Base-by-base conservation (phyloP, 2,329 filamentous ascomycete genomes). In the Meredithiella fracta region DNA sequence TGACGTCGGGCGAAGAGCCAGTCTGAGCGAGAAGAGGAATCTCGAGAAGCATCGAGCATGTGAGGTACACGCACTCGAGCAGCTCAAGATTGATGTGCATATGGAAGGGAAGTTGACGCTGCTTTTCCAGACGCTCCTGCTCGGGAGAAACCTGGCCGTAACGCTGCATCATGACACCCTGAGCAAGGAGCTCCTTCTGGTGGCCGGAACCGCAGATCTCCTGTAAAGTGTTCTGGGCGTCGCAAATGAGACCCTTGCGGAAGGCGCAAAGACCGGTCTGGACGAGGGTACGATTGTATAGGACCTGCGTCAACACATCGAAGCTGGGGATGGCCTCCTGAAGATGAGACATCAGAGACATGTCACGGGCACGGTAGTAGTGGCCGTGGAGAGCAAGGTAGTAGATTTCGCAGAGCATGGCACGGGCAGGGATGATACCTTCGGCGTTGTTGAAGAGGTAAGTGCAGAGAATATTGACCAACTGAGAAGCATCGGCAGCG, bases 51-150 rank as follows among this genome's bases (percentile, higher is more conserved):
- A 98, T 98, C 72, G 89, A 96, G 76, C 91, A 97, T 53, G 92
- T 97, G 59, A 98, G 79, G 74, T 98, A 98, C 60, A 97, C 91
- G 66, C 92, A 97, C 74, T 98, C 92, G 40, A 98, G 80, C 56
- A 98, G 80, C 70, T 98, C 92, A 54, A 98, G 79, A 76, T 98
- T 98, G 77, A 98, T 98, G 78, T 98, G 92, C 89, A 98, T 96
- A 76, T 98, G 92, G 83, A 98, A 98, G 38, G 92, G 92, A 62
- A 98, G 79, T 73, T 98, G 92, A 64, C 92, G 84, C 73, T 97
- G 91, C 68, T 92, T 87, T 75, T 98, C 92, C 40, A 97, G 79
- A 62, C 91, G 86, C 74, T 98, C 92, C 72, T 98, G 92, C 72
- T 98, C 92, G 17, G 92, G 92, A 37, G 90, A 92, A 60, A 98